phyloP scores from a whole-genome alignment of 768 basidiomycete genomes.

The Favolaschia claudopus region DNA sequence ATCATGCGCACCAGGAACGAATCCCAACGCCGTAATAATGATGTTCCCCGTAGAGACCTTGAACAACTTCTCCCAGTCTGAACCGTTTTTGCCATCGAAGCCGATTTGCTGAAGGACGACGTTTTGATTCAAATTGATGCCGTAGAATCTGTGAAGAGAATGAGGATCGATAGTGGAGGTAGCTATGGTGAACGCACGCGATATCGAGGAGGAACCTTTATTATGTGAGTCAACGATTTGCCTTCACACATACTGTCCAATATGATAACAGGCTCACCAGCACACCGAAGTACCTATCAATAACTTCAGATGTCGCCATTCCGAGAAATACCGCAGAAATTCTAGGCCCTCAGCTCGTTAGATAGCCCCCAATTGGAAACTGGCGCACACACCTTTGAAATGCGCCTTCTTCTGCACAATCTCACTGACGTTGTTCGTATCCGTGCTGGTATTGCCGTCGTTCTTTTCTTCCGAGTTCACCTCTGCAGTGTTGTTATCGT shows the following conservation, averaged over 20 bases:
- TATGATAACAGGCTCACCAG: too few species aligned
- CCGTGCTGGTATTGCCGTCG: conserved; percentile 22
- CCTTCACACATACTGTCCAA: too few species aligned
- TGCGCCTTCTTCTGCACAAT: conserved; percentile 54
- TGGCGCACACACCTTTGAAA: conserved; percentile 47
- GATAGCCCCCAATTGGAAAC: neutral
- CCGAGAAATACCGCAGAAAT: conserved; percentile 70
- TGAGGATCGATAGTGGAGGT: neutral
- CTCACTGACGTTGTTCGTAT: conserved; percentile 13
- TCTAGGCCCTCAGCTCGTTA: conserved; percentile 44
- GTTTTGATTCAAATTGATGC: conserved; percentile 60
- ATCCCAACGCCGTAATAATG: conserved; percentile 69
- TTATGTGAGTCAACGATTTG: too few species aligned
- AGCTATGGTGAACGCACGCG: conserved; percentile 49
- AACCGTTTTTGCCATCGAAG: conserved; percentile 55
- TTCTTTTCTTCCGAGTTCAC: too few species aligned
- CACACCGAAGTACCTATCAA: conserved; percentile 71
- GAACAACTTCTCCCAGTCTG: conserved; percentile 60
- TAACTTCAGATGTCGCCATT: conserved; percentile 73
- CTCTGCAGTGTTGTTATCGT: conserved; percentile 16
- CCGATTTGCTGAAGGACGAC: conserved; percentile 66
- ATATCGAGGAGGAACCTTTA: conserved; percentile 81
- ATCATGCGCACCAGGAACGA: conserved; percentile 64
- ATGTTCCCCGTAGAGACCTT: conserved; percentile 59
- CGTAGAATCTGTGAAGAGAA: conserved; percentile 63